Evolutionary conservation across 1,284 basidiomycete species (phyloP).

Genomic region (Boletus smithii): DNA sequence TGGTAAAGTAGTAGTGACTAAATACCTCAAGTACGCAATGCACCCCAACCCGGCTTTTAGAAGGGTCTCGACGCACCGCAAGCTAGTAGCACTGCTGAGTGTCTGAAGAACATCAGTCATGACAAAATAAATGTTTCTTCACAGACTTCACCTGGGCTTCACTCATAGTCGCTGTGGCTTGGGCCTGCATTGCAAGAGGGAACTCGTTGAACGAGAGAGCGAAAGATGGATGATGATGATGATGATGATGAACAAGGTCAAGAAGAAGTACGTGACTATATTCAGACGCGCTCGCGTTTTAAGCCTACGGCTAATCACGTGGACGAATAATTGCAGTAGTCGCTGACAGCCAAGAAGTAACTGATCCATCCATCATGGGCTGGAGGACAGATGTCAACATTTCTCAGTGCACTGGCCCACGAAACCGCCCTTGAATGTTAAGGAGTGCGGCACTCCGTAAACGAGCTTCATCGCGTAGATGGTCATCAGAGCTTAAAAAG

Average conservation of each 20-base stretch:
- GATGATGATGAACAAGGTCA: constrained; percentile 2
- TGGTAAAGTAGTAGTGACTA: neutral
- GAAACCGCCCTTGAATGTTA: too few species aligned
- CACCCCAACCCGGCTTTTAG: constrained; percentile 71
- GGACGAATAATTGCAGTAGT: constrained; percentile 4
- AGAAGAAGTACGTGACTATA: neutral
- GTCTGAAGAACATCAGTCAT: constrained; percentile 31
- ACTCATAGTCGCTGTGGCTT: constrained; percentile 15
- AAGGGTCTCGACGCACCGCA: constrained; percentile 66
- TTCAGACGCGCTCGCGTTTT: constrained; percentile 14
- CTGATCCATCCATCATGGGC: too few species aligned
- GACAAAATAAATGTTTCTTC: neutral
- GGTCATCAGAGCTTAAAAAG: neutral
- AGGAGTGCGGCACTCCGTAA: neutral
- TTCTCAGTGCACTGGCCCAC: neutral
- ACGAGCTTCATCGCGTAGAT: neutral
- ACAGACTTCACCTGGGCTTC: constrained; percentile 28
- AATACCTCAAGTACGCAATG: constrained; percentile 70
- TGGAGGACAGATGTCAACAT: too few species aligned
- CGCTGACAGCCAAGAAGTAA: too few species aligned
- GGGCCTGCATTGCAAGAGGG: constrained; percentile 27
- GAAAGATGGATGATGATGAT: neutral
- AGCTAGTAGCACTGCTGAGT: constrained; percentile 58
- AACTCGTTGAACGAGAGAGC: neutral
- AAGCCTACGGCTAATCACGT: constrained; percentile 22